Percentiles rank a stretch among this genome's conserved stretches.
phyloP scores from a whole-genome alignment of 495 filamentous ascomycete species.

The Penicillium egyptiacum region DNA sequence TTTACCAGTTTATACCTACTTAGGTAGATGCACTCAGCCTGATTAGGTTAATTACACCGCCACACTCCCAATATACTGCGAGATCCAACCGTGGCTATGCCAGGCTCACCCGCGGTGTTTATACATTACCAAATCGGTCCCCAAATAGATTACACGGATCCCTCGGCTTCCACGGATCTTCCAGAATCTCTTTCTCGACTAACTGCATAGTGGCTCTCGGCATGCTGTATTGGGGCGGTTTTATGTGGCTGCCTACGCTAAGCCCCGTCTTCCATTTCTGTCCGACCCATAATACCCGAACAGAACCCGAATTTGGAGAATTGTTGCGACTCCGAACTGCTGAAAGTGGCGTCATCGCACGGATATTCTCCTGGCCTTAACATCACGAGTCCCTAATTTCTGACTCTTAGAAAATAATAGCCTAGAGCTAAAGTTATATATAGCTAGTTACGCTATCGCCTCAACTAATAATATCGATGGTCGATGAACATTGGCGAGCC shows the following conservation, averaged over 20 bases:
- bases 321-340: background rate
- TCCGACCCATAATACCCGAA: background rate
- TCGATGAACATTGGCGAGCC: background rate
- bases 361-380: too few relatives aligned
- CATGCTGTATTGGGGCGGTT: background rate
- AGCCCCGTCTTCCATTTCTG: background rate
- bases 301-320: background rate
- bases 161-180: slow-evolving; percentile 21
- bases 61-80: slow-evolving; percentile 3
- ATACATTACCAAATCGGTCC: background rate
- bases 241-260: slow-evolving; percentile 12
- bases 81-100: slow-evolving; percentile 6
- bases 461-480: background rate
- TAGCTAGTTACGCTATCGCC: too few relatives aligned
- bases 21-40: background rate
- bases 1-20: background rate
- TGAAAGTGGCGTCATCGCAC: background rate
- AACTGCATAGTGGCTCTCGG: background rate
- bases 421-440: too few relatives aligned
- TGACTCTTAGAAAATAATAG: too few relatives aligned
- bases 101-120: background rate
- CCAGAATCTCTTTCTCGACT: slow-evolving; percentile 12
- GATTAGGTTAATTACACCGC: slow-evolving; percentile 4
- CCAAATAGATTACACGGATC: slow-evolving; percentile 11
- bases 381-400: too few relatives aligned